Base-by-base conservation (phyloP, 176 grass and related monocot species). In the Eleusine indica region DNA sequence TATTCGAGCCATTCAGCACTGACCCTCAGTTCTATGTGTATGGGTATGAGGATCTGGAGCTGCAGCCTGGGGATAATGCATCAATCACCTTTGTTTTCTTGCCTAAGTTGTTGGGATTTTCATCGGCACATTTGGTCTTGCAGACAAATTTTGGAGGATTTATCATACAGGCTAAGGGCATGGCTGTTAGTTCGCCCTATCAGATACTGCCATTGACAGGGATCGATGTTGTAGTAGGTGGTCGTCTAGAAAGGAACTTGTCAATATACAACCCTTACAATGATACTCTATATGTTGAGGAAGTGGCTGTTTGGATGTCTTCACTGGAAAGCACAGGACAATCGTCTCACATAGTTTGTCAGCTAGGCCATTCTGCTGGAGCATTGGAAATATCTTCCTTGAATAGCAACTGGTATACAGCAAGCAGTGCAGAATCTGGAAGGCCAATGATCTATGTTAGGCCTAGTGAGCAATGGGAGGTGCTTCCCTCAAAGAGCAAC, bases 91-190 rank as follows among this genome's bases (percentile, higher is more conserved):
- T 99, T 77, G 42, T 96, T 80, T 96, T 99, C 89, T 71, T 99
- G 73, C 96, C 96, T 15, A 92, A 89, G 62, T 82, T 87, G 83
- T 39, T 92, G 82, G 96, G 93, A 39, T 92, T 84, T 53, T 94
- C 88, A 9, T 88, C 89, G 9, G 91, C 89, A 0, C 96, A 94
- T 85, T 73, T 99, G 74, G 85, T 99, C 66, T 53, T 99, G 84
- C 93, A 99, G 90, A 99, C 93, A 6, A 96, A 86, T 80, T 75
- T 94, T 81, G 93, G 93, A 71, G 96, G 96, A 43, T 99, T 99
- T 74, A 90, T 99, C 82, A 87, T 99, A 84, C 93, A 90, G 54
- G 93, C 91, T 25, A 94, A 90, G 87, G 96, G 96, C 70, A 66
- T 81, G 47, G 93, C 88, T 58, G 71, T 89, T 17, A 77, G 86